phyloP scores from a whole-genome alignment of 2,329 filamentous ascomycete species.

The Aspergillus flavus region DNA sequence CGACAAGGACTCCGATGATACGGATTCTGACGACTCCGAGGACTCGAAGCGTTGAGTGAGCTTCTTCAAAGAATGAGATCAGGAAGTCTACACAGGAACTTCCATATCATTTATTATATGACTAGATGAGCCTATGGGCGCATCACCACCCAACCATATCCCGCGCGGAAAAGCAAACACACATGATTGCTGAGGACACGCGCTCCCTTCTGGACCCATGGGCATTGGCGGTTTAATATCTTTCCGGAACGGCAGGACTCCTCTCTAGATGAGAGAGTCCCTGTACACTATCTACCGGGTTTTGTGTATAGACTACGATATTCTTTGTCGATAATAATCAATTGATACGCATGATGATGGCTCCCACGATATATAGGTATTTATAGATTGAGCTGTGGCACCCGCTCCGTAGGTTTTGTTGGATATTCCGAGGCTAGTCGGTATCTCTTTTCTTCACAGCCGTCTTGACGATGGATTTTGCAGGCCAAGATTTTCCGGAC shows the following conservation, averaged over 20 bases:
- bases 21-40: neutral
- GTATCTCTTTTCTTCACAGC: neutral
- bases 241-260: slow-evolving; percentile 6
- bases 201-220: neutral
- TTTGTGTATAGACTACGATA: slow-evolving; percentile 11
- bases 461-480: neutral
- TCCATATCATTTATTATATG: neutral
- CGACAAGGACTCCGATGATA: neutral
- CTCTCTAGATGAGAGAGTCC: slow-evolving; percentile 1
- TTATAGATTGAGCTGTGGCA: neutral
- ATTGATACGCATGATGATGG: slow-evolving; percentile 10
- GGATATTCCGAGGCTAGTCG: neutral
- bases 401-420: neutral
- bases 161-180: neutral
- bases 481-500: neutral
- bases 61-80: neutral
- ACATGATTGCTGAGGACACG: neutral
- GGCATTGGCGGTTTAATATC: slow-evolving; percentile 3
- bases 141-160: neutral
- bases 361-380: neutral
- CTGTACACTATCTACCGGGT: slow-evolving; percentile 11
- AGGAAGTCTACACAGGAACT: neutral
- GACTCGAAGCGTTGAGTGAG: neutral
- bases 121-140: neutral
- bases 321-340: slow-evolving; percentile 9